A percentile compares a stretch with the other conserved stretches of the same genome.
Conservation (phyloP, 2,329 filamentous ascomycete genomes). For the Zymoseptoria pseudotritici region DNA sequence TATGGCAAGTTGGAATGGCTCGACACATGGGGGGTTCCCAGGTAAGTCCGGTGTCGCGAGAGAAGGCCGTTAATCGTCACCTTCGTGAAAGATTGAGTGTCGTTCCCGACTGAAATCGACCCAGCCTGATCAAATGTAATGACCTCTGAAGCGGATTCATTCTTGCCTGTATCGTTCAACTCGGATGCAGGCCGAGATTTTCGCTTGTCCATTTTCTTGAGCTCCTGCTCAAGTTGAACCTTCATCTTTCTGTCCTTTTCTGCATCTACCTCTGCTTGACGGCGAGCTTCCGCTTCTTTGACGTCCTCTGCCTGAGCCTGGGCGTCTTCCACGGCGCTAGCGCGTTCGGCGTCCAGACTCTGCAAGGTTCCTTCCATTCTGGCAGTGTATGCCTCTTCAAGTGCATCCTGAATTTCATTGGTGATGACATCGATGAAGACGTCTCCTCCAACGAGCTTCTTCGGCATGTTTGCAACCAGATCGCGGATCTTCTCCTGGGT, state of each 20-base stretch:
- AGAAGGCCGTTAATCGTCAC: slow-evolving; percentile 17
- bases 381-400: slow-evolving; percentile 78
- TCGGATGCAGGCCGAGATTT: slow-evolving; percentile 41
- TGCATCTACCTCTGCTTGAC: slow-evolving; percentile 32
- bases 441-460: slow-evolving; percentile 50
- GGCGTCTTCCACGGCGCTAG: slow-evolving; percentile 68
- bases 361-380: slow-evolving; percentile 69
- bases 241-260: slow-evolving; percentile 64
- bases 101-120: slow-evolving; percentile 14
- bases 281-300: slow-evolving; percentile 34
- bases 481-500: slow-evolving; percentile 64
- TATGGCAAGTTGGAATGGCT: not conserved
- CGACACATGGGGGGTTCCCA: slow-evolving; percentile 15
- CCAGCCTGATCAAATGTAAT: slow-evolving; percentile 26
- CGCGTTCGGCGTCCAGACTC: slow-evolving; percentile 82
- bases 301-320: slow-evolving; percentile 43
- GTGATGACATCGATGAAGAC: slow-evolving; percentile 60
- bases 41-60: slow-evolving; percentile 9
- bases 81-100: slow-evolving; percentile 18
- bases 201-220: slow-evolving; percentile 61
- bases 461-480: slow-evolving; percentile 62
- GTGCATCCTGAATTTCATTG: slow-evolving; percentile 55
- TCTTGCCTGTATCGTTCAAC: not conserved
- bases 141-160: slow-evolving; percentile 7
- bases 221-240: slow-evolving; percentile 64